Evolutionary conservation across 176 grass and related monocot species (phyloP).

Genomic region (Tuctoria greenei): DNA sequence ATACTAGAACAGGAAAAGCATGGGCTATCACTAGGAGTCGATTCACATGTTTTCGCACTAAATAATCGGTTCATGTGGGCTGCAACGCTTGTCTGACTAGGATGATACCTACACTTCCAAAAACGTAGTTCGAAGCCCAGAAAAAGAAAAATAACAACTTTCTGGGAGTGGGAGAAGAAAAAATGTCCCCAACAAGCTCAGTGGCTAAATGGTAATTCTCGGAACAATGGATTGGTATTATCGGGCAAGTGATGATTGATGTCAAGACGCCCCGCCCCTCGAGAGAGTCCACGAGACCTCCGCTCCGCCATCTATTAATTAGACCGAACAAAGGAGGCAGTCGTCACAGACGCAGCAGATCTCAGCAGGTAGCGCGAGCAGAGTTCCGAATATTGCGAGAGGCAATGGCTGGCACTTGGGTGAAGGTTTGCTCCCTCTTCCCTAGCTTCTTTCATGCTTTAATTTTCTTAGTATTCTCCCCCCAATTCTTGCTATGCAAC

Average conservation of each 20-base stretch:
- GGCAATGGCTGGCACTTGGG: conserved; percentile 55
- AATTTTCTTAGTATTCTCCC: background rate
- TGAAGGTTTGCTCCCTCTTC: conserved; percentile 39
- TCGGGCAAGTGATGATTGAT: background rate
- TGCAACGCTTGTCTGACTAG: no score
- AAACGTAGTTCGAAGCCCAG: no score
- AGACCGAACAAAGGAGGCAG: no score
- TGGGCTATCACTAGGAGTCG: no score
- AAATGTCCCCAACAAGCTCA: background rate
- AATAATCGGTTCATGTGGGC: no score
- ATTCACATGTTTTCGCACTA: no score
- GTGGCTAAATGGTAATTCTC: conserved; percentile 13
- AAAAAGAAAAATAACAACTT: no score
- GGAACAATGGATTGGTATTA: background rate
- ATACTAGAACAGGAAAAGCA: no score
- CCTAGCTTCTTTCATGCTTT: background rate
- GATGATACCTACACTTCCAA: no score
- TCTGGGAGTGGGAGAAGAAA: no score
- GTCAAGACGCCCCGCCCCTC: no score
- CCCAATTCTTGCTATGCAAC: background rate
- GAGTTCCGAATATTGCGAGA: background rate
- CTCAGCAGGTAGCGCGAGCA: background rate
- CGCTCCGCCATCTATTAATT: background rate
- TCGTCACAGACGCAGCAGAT: background rate
- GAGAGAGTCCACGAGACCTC: background rate